Percentiles rank a stretch among this genome's conserved stretches.
Conservation (phyloP, 805 yeast genomes). For the Schizosaccharomyces cryophilus region DNA sequence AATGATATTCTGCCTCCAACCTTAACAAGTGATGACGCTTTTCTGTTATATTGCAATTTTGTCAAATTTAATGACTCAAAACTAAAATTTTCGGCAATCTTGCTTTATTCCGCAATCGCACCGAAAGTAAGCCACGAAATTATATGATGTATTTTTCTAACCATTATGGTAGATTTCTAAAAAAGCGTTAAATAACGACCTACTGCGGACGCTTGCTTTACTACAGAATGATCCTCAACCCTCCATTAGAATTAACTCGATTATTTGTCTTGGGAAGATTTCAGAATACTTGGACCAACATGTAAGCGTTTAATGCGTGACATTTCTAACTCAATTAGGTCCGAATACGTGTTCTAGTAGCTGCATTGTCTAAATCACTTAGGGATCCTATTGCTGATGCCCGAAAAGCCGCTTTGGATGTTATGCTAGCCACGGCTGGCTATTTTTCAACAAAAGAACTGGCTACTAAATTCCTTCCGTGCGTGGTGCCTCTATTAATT, state of each 20-base stretch:
- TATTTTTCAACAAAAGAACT: conserved; percentile 51
- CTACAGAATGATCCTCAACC: conserved; percentile 56
- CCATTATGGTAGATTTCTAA: not conserved
- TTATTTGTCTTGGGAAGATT: conserved; percentile 41
- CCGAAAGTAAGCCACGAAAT: not conserved
- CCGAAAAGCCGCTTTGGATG: conserved; percentile 49
- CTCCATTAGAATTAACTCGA: conserved; percentile 54
- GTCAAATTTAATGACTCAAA: not conserved
- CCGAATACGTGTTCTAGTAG: conserved; percentile 51
- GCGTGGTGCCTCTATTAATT: conserved; percentile 59
- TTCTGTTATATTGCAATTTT: not conserved
- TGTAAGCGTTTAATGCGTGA: conserved; percentile 6
- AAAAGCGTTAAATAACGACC: conserved; percentile 66
- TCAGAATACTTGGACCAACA: conserved; percentile 24
- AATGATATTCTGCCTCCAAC: not conserved
- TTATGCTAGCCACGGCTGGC: conserved; percentile 39
- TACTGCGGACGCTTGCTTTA: conserved; percentile 56
- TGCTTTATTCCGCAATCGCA: not conserved
- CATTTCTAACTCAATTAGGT: not conserved
- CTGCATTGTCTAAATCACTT: conserved; percentile 66
- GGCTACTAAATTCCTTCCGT: conserved; percentile 58
- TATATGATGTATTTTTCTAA: not conserved
- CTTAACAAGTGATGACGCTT: not conserved
- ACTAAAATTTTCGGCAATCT: not conserved
- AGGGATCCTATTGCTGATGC: conserved; percentile 59